phyloP scores from a whole-genome alignment of 306 rosid species.

The Cicer pinnatifidum region DNA sequence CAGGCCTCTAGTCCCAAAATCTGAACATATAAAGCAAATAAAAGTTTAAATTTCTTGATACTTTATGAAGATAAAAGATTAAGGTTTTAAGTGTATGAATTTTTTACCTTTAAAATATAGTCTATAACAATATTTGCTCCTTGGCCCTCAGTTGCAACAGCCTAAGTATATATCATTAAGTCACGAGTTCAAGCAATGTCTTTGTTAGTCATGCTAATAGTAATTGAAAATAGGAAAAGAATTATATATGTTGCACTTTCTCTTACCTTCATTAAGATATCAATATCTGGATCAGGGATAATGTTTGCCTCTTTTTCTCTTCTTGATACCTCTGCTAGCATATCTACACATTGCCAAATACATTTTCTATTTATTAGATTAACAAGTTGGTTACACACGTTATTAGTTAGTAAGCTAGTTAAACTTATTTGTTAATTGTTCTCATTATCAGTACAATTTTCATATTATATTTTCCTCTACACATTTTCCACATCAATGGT shows the following conservation, averaged over 20 bases:
- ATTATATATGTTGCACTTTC: background rate
- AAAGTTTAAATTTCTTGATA: background rate
- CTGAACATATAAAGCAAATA: slow-evolving; percentile 15
- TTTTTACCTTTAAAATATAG: slow-evolving; percentile 65
- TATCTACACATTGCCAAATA: slow-evolving; percentile 28
- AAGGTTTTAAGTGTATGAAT: background rate
- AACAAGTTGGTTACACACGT: too few relatives aligned
- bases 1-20: slow-evolving; percentile 46
- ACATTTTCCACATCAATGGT: too few relatives aligned
- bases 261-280: slow-evolving; percentile 47
- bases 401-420: too few relatives aligned
- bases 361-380: background rate
- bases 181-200: slow-evolving; percentile 15
- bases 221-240: background rate
- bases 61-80: background rate
- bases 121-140: slow-evolving; percentile 65
- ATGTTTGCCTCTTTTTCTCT: slow-evolving; percentile 45
- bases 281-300: slow-evolving; percentile 46
- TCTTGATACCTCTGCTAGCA: slow-evolving; percentile 44
- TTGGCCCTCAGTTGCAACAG: slow-evolving; percentile 67
- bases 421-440: too few relatives aligned
- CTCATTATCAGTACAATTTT: too few relatives aligned
- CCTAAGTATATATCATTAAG: slow-evolving; percentile 52
- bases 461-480: too few relatives aligned
- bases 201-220: background rate